Conservation (phyloP, 176 grass and related monocot species). For the Oryza glaberrima region DNA sequence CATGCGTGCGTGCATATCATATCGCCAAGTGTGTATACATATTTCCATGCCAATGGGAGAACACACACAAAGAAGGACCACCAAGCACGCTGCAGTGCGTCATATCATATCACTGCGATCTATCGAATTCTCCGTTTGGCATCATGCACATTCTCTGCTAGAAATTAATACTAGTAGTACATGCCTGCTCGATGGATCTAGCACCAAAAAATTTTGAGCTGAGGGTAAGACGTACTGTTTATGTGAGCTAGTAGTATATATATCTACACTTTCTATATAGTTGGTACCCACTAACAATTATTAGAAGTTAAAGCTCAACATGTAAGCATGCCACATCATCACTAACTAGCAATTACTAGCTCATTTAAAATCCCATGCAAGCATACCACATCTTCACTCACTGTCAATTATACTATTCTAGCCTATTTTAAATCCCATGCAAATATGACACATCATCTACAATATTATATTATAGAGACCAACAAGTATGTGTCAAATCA, state of each 20-base stretch:
- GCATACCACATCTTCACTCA: no score
- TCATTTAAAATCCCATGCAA: no score
- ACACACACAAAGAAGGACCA: not conserved
- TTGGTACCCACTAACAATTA: no score
- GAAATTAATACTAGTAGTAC: not conserved
- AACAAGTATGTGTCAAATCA: no score
- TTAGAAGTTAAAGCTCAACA: no score
- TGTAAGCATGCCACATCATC: no score
- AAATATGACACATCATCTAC: no score
- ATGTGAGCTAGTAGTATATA: not conserved
- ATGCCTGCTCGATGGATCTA: not conserved
- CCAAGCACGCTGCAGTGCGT: not conserved
- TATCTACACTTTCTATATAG: not conserved
- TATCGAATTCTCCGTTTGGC: not conserved
- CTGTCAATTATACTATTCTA: no score
- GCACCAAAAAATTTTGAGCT: not conserved
- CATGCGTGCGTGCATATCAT: not conserved
- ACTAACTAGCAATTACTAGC: no score
- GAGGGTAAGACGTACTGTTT: not conserved
- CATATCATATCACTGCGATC: not conserved
- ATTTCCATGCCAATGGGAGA: not conserved
- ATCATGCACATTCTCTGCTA: not conserved
- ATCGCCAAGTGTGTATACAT: not conserved
- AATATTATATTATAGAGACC: no score
- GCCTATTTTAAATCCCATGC: no score